Evolutionary conservation across 2,329 filamentous ascomycete species (phyloP), one percentile per base, ranked within the genome.

Genomic region (Decorospora gaudefroyi): DNA sequence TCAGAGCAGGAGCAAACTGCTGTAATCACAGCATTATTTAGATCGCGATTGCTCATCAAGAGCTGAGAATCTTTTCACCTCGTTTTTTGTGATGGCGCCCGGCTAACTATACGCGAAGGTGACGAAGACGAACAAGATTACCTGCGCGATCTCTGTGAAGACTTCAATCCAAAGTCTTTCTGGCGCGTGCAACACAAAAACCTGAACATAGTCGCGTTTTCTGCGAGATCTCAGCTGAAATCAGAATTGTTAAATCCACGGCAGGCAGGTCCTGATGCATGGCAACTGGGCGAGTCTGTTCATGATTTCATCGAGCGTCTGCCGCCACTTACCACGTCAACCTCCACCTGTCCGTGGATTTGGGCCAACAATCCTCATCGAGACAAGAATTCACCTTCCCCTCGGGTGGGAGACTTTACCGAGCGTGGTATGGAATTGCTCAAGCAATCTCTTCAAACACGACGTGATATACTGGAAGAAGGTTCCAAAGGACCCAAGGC

Each of bases 301-400:
- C 69, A 80, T 6, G 77, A 79, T 1, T 95, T 95, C 57, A 69
- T 93, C 2, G 47, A 71, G 6, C 82, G 88, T 6, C 74, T 91
- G 0, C 85, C 86, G 0, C 87, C 89, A 0, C 77, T 78, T 3
- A 85, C 78, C 1, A 68, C 74, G 2, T 65, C 71, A 3, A 69
- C 67, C 1, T 59, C 59, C 0, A 55, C 71, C 0, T 75, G 78
- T 2, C 78, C 79, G 0, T 93, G 88, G 86, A 88, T 95, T 33
- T 90, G 80, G 73, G 80, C 87, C 28, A 79, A 78, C 38, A 89
- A 89, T 64, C 86, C 85, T 0, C 78, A 79, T 59, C 55, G 60
- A 15, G 37, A 74, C 25, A 45, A 53, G 18, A 47, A 53, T 34
- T 45, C 37, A 21, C 30, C 28, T 10, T 35, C 22, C 15, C 74